These are phyloP conservation scores for Fusarium tricinctum DNA, from an alignment of 2,329 filamentous ascomycete species.

Conservation along the genomic window DNA sequence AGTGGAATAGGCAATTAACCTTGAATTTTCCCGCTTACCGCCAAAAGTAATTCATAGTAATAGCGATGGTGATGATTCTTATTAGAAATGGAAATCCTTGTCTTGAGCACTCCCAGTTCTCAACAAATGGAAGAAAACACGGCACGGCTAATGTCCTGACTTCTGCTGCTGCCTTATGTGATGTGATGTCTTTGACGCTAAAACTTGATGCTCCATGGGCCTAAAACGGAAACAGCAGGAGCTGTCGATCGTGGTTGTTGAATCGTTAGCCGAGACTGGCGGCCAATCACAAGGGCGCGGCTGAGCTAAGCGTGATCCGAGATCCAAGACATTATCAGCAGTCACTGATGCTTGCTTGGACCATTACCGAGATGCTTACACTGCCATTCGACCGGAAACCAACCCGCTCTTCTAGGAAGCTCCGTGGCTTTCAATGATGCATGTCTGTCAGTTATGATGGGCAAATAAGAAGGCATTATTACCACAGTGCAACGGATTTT, in stretches of 20 bases:
- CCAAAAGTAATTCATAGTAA: constrained; percentile 7
- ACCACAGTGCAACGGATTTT: constrained; percentile 47
- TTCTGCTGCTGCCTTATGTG: background rate
- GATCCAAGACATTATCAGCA: constrained; percentile 39
- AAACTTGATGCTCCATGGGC: constrained; percentile 15
- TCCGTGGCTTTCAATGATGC: constrained; percentile 25
- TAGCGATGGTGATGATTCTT: constrained; percentile 4
- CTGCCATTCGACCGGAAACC: constrained; percentile 29
- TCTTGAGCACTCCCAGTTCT: constrained; percentile 6
- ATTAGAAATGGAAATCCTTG: constrained; percentile 14
- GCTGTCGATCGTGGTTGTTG: constrained; percentile 16
- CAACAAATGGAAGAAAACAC: constrained; percentile 1
- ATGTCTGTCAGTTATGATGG: constrained; percentile 44
- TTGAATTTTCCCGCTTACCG: constrained; percentile 14
- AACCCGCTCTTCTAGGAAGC: constrained; percentile 26
- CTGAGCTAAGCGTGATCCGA: constrained; percentile 31
- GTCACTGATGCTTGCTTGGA: constrained; percentile 11
- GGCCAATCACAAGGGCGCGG: constrained; percentile 32
- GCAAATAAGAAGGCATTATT: constrained; percentile 41
- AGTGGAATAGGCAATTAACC: background rate
- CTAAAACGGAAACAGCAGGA: constrained; percentile 44
- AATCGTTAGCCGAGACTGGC: constrained; percentile 19
- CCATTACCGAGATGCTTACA: constrained; percentile 15
- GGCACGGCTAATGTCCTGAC: constrained; percentile 10
- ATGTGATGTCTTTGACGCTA: constrained; percentile 1